Base-by-base conservation (phyloP, 1,284 basidiomycete species). In the Apiotrichum siamense region DNA sequence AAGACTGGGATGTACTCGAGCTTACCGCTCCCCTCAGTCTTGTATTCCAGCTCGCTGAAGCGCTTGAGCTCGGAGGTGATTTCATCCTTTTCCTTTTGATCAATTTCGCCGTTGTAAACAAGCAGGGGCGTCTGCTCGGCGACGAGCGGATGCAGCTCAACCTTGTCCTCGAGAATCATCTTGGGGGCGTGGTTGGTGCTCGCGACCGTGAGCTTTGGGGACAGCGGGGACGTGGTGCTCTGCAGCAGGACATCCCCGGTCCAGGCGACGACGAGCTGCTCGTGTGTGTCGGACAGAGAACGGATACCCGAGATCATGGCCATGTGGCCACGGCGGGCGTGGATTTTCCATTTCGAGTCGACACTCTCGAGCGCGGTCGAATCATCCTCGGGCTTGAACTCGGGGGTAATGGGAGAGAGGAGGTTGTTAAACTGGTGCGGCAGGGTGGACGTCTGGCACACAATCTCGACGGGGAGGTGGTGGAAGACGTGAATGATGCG, bases 281-380 rank as follows among this genome's bases (percentile, higher is more conserved):
- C 84, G 71, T 94, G 88, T 0, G 86, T 86, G 13, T 82, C 76
- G 12, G 84, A 81, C 39, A 98, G 81, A 4, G 85, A 87, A 50
- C 85, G 82, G 64, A 97, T 92, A 32, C 96, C 94, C 44, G 86
- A 87, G 60, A 94, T 87, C 86, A 98, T 90, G 9, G 94, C 94
- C 6, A 89, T 84, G 73, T 98, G 94, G 21, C 92, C 94, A 51
- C 91, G 85, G 32, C 93, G 80, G 4, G 85, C 82, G 11, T 81
- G 76, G 10, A 98, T 77, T 12, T 83, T 81, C 94, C 94, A 98
- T 46, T 67, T 71, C 26, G 69, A 61, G 48, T 69, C 62, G 17
- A 53, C 37, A 48, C 60, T 59, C 50, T 69, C 65, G 27, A 69
- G 59, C 1, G 58, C 60, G 4, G 64, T 52, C 29, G 61, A 58